Conservation (phyloP, 1,284 basidiomycete genomes). For the Mycosarcoma maydis region DNA sequence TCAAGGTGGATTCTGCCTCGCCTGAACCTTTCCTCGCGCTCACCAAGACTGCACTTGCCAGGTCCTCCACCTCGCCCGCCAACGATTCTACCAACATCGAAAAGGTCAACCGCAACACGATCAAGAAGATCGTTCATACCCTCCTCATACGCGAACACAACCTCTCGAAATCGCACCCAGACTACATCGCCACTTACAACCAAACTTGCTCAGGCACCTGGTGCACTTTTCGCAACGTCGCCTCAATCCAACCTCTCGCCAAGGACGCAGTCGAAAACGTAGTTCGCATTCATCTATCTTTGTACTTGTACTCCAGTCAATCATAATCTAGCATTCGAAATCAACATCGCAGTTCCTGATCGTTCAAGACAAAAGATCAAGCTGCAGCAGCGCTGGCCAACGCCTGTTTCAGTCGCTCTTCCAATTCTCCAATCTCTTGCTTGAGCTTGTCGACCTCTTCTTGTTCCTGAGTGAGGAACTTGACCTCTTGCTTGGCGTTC, state of each 20-base stretch:
- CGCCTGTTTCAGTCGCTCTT: slow-evolving; percentile 19
- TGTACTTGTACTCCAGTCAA: slow-evolving; percentile 33
- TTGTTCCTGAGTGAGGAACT: slow-evolving; percentile 31
- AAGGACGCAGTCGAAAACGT: slow-evolving; percentile 34
- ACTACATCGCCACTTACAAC: slow-evolving; percentile 54
- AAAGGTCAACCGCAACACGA: slow-evolving; percentile 34
- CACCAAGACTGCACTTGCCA: not conserved
- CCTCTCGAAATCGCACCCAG: slow-evolving; percentile 33
- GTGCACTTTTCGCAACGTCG: slow-evolving; percentile 43
- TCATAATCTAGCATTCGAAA: slow-evolving; percentile 9
- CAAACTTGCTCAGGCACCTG: slow-evolving; percentile 52
- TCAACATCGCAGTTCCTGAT: not conserved
- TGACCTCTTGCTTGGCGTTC: slow-evolving; percentile 47
- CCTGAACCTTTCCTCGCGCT: slow-evolving; percentile 28
- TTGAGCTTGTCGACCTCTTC: slow-evolving; percentile 45
- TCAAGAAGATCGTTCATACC: slow-evolving; percentile 44
- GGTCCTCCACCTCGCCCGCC: not conserved
- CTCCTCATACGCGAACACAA: slow-evolving; percentile 29
- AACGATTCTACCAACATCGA: slow-evolving; percentile 9
- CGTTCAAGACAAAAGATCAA: not conserved
- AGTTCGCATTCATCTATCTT: slow-evolving; percentile 39
- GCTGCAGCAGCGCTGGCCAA: slow-evolving; percentile 8
- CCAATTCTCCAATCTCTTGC: slow-evolving; percentile 29
- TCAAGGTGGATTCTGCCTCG: slow-evolving; percentile 30
- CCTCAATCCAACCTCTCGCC: slow-evolving; percentile 16